phyloP scores from a whole-genome alignment of 2,329 filamentous ascomycete genomes.

The Xylariaceae sp. region DNA sequence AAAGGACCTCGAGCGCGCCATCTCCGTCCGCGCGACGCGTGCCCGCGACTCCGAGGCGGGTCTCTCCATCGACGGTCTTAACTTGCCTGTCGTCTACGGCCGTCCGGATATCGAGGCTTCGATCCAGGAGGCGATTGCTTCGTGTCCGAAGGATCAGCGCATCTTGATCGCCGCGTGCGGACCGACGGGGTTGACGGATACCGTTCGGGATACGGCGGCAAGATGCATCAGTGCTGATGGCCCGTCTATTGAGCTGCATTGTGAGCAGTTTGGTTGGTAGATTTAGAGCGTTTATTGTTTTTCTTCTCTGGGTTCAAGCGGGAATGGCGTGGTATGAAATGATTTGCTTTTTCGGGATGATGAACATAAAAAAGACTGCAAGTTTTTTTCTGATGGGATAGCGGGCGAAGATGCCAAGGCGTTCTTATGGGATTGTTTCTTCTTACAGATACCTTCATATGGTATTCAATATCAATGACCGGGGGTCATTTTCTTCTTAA shows the following conservation, averaged over 20 bases:
- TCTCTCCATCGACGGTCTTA: conserved; percentile 8
- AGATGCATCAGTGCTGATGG: conserved; percentile 40
- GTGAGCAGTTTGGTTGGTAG: conserved; percentile 46
- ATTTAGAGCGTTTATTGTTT: neutral
- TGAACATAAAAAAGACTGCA: neutral
- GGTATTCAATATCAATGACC: too few species aligned
- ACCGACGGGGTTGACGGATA: conserved; percentile 40
- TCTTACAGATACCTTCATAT: too few species aligned
- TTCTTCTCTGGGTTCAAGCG: neutral
- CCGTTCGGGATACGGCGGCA: conserved; percentile 42
- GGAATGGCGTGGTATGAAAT: too few species aligned
- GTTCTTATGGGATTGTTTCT: too few species aligned
- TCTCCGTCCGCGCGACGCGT: neutral
- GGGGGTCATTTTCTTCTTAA: too few species aligned
- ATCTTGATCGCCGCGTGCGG: conserved; percentile 46
- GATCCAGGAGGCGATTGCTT: conserved; percentile 36
- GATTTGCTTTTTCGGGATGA: too few species aligned
- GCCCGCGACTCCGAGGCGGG: neutral
- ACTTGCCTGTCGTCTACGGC: conserved; percentile 34
- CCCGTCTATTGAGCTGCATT: conserved; percentile 47
- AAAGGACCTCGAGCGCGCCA: conserved; percentile 19
- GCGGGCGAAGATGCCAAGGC: too few species aligned
- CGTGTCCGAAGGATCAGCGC: conserved; percentile 33
- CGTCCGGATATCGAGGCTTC: conserved; percentile 38
- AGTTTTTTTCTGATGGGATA: neutral